Percentiles rank a stretch among this genome's conserved stretches.
These are phyloP conservation scores for Ceratobasidium sp. DNA, from an alignment of 1,284 basidiomycete species.

Conservation along the genomic window DNA sequence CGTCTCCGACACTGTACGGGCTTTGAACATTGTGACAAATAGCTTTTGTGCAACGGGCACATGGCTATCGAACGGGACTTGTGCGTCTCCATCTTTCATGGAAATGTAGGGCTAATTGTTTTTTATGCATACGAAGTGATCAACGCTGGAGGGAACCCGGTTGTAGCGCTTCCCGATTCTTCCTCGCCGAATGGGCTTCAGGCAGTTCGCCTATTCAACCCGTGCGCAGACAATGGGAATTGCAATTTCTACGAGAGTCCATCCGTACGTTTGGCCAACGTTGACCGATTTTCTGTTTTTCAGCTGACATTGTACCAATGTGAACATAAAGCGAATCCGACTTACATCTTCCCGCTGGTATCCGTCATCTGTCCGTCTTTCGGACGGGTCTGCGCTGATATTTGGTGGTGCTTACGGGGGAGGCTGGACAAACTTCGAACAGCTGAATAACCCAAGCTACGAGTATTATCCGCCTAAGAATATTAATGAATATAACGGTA, in stretches of 20 bases:
- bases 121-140: background rate
- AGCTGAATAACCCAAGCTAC: conserved; percentile 83
- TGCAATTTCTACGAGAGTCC: no score
- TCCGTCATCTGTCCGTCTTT: conserved; percentile 74
- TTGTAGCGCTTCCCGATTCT: background rate
- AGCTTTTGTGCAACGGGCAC: conserved; percentile 91
- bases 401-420: conserved; percentile 83
- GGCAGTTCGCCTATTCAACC: no score
- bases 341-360: conserved; percentile 78
- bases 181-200: background rate
- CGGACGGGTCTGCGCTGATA: conserved; percentile 85
- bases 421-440: conserved; percentile 84
- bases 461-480: conserved; percentile 84
- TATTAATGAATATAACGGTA: no score
- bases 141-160: background rate
- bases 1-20: conserved; percentile 70
- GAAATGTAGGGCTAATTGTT: no score
- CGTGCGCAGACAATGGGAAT: no score
- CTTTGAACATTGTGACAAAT: conserved; percentile 79
- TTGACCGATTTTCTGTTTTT: no score
- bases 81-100: conserved; percentile 4
- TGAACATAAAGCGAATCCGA: no score
- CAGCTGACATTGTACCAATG: no score
- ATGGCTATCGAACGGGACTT: conserved; percentile 81
- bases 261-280: no score